Evolutionary conservation across 208 protist species (phyloP), one percentile per base, ranked within the genome.

Genomic region (Acanthamoeba sp.): DNA sequence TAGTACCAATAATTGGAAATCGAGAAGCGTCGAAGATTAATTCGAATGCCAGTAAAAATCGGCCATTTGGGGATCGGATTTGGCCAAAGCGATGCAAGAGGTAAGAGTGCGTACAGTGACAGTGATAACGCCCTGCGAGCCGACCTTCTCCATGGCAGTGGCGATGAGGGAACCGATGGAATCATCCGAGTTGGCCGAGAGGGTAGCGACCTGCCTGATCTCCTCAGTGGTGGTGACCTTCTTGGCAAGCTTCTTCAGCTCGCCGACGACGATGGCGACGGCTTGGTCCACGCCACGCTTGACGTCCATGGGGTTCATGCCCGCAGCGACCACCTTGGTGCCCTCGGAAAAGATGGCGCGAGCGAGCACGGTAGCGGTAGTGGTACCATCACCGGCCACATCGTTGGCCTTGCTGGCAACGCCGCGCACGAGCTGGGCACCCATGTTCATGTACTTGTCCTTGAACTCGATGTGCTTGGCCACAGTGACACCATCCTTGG

Each of bases 401-500:
- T 99, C 99, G 97, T 99, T 99, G 55, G 99, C 99, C 97, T 99
- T 99, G 95, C 97, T 99, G 90, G 99, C 99, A 88, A 99, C 99
- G 48, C 95, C 94, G 73, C 97, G 97, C 3, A 98, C 95, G 3
- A 98, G 91, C 69, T 97, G 99, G 1, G 99, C 99, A 78, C 99
- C 99, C 62, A 99, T 95, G 97, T 99, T 99, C 95, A 99, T 97
- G 92, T 98, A 99, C 91, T 97, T 98, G 97, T 99, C 98, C 94
- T 98, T 97, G 95, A 99, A 99, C 95, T 99, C 99, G 95, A 99
- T 99, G 78, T 97, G 95, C 97, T 99, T 99, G 38, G 99, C 99
- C 3, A 99, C 99, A 34, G 99, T 99, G 27, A 99, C 99, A 96
- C 99, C 99, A 94, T 99, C 99, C 97, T 99, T 99, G 64, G 99